These are phyloP conservation scores for Achaetomiella virescens DNA, from an alignment of 495 filamentous ascomycete genomes.

Conservation along the genomic window DNA sequence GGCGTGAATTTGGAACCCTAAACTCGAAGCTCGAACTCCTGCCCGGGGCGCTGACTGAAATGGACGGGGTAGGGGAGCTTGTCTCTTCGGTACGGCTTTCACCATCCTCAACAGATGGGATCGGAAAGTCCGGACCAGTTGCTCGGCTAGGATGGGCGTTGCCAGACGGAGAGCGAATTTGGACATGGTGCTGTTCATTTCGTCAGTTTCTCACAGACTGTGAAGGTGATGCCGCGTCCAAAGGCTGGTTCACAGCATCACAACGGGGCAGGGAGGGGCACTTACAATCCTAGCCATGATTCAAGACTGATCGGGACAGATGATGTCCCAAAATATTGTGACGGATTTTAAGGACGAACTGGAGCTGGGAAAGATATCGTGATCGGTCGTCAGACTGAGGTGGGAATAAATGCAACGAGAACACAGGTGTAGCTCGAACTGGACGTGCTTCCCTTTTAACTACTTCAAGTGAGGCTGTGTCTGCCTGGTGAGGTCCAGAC, in stretches of 20 bases:
- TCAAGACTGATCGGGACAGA: not conserved
- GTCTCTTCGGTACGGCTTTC: not conserved
- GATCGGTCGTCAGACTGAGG: no score
- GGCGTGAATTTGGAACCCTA: not conserved
- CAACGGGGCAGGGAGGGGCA: not conserved
- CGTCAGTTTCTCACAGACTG: no score
- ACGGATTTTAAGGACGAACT: no score
- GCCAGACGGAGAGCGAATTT: not conserved
- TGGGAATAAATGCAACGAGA: no score
- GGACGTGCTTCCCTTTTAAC: no score
- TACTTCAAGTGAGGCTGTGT: no score
- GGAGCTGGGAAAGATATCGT: no score
- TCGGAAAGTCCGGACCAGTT: not conserved
- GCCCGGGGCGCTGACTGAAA: not conserved
- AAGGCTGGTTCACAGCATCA: not conserved
- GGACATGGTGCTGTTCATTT: not conserved
- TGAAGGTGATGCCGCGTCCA: no score
- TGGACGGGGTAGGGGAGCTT: not conserved
- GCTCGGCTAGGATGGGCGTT: not conserved
- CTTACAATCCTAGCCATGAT: not conserved
- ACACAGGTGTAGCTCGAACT: no score
- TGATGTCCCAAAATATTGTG: no score
- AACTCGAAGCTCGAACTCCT: not conserved
- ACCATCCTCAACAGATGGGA: not conserved
- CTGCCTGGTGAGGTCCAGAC: no score